These are phyloP conservation scores for Pseudogymnoascus sp. DNA, from an alignment of 2,329 filamentous ascomycete species.

Conservation along the genomic window DNA sequence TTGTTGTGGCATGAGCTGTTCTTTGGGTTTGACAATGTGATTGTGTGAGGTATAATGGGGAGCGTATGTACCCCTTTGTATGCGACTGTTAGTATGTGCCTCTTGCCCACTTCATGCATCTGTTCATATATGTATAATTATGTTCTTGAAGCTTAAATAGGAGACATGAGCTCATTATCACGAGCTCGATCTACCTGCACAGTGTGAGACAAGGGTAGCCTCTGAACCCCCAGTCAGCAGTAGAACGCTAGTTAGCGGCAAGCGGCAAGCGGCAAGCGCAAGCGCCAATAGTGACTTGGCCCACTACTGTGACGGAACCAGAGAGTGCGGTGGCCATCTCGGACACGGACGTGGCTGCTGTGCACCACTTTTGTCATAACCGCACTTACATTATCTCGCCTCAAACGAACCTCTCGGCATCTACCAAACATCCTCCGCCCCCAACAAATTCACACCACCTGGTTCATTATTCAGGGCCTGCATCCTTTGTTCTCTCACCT, in stretches of 20 bases:
- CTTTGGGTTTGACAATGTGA: not conserved
- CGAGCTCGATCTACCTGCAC: not conserved
- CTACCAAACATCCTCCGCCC: not conserved
- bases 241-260: not conserved
- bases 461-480: conserved; percentile 2
- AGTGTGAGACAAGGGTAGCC: not conserved
- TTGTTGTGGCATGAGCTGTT: not conserved
- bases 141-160: not conserved
- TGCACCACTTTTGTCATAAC: conserved; percentile 8
- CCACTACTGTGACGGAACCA: conserved; percentile 8
- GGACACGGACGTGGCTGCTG: conserved; percentile 3
- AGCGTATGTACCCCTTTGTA: not conserved
- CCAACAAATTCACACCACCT: not conserved
- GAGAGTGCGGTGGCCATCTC: conserved; percentile 7
- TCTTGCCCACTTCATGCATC: not conserved
- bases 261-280: conserved; percentile 3
- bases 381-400: conserved; percentile 7
- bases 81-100: not conserved
- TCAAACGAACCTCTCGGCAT: not conserved
- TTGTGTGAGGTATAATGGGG: not conserved
- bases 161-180: not conserved
- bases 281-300: conserved; percentile 6
- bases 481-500: not conserved
- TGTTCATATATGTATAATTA: not conserved
- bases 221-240: not conserved